These are phyloP conservation scores for Phalaenopsis equestris DNA, from an alignment of 106 monocot species.

Conservation along the genomic window DNA sequence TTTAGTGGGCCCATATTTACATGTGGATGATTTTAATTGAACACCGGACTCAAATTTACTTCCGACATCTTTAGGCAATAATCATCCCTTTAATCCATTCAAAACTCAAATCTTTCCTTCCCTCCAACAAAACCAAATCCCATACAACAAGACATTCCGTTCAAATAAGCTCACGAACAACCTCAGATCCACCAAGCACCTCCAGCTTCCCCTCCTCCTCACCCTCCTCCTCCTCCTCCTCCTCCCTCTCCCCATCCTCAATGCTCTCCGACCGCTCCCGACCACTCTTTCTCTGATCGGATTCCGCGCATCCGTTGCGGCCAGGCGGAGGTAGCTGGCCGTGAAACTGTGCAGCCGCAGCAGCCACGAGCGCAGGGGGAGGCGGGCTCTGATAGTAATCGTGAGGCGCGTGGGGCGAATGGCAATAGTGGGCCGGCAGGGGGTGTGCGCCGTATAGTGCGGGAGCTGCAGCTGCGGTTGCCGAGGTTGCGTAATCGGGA, in stretches of 20 bases:
- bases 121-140: too few species aligned
- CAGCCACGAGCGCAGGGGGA: not conserved
- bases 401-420: constrained; percentile 4
- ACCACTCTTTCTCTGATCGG: constrained; percentile 5
- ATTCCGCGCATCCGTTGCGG: constrained; percentile 1
- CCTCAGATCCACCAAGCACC: too few species aligned
- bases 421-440: constrained; percentile 39
- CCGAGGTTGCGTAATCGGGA: constrained; percentile 66
- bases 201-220: too few species aligned
- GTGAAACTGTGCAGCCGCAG: not conserved
- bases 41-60: too few species aligned
- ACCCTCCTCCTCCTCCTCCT: not conserved
- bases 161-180: too few species aligned
- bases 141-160: too few species aligned
- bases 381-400: constrained; percentile 8
- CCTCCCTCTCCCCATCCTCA: constrained; percentile 26
- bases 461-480: constrained; percentile 21
- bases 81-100: too few species aligned
- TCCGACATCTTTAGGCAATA: too few species aligned
- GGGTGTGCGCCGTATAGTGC: constrained; percentile 31
- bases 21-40: too few species aligned
- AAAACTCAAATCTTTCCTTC: too few species aligned
- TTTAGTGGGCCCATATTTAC: too few species aligned
- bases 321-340: too few species aligned
- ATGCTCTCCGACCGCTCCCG: constrained; percentile 20